These are phyloP conservation scores for Suhomyces bribrorum DNA, from an alignment of 1,139 yeast genomes.

Conservation along the genomic window DNA sequence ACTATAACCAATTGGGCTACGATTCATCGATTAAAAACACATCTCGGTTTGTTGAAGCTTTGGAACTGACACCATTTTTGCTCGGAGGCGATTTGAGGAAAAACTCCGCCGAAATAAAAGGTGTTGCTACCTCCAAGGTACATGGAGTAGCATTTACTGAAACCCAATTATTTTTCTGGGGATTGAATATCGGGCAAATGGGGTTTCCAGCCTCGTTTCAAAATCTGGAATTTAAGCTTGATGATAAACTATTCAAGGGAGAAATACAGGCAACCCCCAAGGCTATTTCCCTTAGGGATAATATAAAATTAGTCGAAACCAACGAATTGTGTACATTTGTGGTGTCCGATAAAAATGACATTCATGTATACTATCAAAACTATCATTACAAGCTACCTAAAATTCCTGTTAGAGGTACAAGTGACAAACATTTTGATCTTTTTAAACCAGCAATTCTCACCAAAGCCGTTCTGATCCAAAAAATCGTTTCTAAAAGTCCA, in stretches of 20 bases:
- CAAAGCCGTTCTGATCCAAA: slow-evolving; percentile 35
- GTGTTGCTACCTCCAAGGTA: slow-evolving; percentile 67
- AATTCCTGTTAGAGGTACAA: slow-evolving; percentile 32
- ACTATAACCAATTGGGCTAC: slow-evolving; percentile 65
- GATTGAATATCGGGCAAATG: slow-evolving; percentile 85
- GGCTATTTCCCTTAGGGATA: slow-evolving; percentile 46
- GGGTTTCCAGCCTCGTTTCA: slow-evolving; percentile 43
- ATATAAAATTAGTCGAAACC: slow-evolving; percentile 59
- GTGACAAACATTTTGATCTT: slow-evolving; percentile 49
- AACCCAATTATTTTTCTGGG: slow-evolving; percentile 67
- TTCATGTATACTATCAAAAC: slow-evolving; percentile 62
- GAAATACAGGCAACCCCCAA: slow-evolving; percentile 44
- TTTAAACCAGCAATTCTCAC: slow-evolving; percentile 56
- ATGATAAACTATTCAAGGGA: slow-evolving; percentile 36
- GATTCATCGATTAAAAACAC: slow-evolving; percentile 28
- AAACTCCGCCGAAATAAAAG: slow-evolving; percentile 34
- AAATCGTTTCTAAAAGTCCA: slow-evolving; percentile 37
- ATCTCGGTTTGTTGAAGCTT: slow-evolving; percentile 30
- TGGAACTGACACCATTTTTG: slow-evolving; percentile 49
- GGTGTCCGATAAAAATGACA: slow-evolving; percentile 57
- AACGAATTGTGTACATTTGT: slow-evolving; percentile 75
- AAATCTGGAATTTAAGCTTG: slow-evolving; percentile 29
- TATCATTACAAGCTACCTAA: slow-evolving; percentile 54
- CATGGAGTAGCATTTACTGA: slow-evolving; percentile 68
- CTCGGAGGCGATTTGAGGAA: slow-evolving; percentile 53